These are phyloP conservation scores for Rhodotorula kratochvilovae DNA, from an alignment of 768 basidiomycete species.

Conservation along the genomic window DNA sequence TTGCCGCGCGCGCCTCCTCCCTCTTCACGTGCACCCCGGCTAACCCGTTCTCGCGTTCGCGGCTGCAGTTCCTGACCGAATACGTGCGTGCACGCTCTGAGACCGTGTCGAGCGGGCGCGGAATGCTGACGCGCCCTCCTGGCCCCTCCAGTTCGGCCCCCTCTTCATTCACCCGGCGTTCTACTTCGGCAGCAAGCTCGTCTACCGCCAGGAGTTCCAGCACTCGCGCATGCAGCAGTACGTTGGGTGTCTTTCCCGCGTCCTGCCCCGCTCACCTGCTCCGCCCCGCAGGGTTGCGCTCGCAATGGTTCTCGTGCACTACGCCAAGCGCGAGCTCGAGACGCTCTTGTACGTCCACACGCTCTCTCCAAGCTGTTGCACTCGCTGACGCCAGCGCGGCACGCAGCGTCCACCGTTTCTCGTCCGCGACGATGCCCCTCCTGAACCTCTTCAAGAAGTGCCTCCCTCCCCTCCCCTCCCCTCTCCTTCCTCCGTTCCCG, in stretches of 20 bases:
- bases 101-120: neutral
- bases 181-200: constrained; percentile 61
- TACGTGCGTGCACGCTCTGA: constrained; percentile 63
- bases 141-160: constrained; percentile 65
- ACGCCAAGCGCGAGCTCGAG: constrained; percentile 85
- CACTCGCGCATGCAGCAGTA: constrained; percentile 72
- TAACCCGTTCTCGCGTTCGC: neutral
- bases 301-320: constrained; percentile 75
- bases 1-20: neutral
- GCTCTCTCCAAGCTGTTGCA: neutral
- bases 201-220: constrained; percentile 66
- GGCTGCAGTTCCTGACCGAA: constrained; percentile 68
- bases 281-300: constrained; percentile 56
- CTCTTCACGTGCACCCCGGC: neutral
- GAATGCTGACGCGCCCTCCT: neutral
- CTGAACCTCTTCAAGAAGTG: constrained; percentile 85
- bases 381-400: neutral
- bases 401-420: constrained; percentile 83
- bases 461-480: neutral
- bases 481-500: neutral
- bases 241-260: neutral
- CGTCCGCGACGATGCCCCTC: constrained; percentile 87
- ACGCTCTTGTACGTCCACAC: constrained; percentile 64
- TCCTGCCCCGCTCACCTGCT: constrained; percentile 34
- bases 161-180: constrained; percentile 81